These are phyloP conservation scores for Ceraceosorus guamensis DNA, from an alignment of 1,284 basidiomycete genomes.

Conservation along the genomic window DNA sequence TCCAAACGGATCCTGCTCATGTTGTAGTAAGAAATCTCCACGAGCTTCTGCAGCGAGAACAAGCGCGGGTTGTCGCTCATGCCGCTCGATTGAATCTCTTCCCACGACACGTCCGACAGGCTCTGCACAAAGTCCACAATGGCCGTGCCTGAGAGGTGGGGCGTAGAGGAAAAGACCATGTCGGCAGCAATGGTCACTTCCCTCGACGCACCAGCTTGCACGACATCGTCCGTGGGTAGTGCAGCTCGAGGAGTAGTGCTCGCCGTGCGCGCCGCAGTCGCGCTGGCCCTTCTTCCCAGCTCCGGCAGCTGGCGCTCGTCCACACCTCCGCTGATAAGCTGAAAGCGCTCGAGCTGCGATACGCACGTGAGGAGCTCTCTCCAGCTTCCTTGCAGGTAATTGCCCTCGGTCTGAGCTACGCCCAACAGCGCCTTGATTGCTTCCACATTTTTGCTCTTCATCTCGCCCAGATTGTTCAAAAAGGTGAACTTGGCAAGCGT, in stretches of 20 bases:
- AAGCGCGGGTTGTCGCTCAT: conserved; percentile 78
- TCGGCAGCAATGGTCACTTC: conserved; percentile 98
- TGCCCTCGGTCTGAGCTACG: conserved; percentile 46
- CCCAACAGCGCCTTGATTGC: conserved; percentile 48
- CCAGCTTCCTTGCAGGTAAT: conserved; percentile 46
- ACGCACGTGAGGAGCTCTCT: conserved; percentile 47
- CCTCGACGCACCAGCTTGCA: conserved; percentile 90
- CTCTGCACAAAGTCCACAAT: conserved; percentile 98
- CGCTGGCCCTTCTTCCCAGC: conserved; percentile 57
- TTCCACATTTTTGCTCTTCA: conserved; percentile 48
- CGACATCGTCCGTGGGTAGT: conserved; percentile 76
- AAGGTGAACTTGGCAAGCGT: conserved; percentile 49
- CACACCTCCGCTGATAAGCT: conserved; percentile 47
- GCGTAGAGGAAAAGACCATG: conserved; percentile 95
- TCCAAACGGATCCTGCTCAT: conserved; percentile 97
- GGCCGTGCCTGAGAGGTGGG: conserved; percentile 85
- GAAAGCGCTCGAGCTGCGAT: conserved; percentile 47
- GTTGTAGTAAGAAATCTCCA: conserved; percentile 99
- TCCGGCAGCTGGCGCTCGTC: conserved; percentile 65
- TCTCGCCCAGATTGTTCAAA: conserved; percentile 48
- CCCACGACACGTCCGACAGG: conserved; percentile 95
- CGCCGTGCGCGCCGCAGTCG: conserved; percentile 5
- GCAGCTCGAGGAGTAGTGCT: conserved; percentile 46
- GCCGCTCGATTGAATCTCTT: conserved; percentile 96
- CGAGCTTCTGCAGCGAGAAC: conserved; percentile 96